phyloP scores from a whole-genome alignment of 2,329 filamentous ascomycete species.

The Zasmidium angulare region DNA sequence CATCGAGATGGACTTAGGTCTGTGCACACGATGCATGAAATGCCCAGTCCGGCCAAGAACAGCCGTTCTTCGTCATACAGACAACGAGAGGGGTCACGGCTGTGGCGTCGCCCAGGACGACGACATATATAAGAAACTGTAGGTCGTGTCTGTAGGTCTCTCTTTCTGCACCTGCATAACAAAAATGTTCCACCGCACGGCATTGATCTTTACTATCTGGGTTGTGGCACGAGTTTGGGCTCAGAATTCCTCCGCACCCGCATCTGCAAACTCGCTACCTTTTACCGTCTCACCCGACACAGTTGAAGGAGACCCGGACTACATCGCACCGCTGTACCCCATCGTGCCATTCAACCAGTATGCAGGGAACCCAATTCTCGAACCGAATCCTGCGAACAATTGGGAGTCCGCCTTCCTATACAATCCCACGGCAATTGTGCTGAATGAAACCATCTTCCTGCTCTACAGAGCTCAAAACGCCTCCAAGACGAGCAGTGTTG shows the following conservation, averaged over 20 bases:
- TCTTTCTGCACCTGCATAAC: background rate
- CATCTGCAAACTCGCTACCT: conserved; percentile 6
- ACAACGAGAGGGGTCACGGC: background rate
- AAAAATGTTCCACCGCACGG: background rate
- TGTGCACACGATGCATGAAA: background rate
- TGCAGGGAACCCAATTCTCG: conserved; percentile 25
- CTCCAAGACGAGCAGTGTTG: conserved; percentile 34
- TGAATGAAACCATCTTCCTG: conserved; percentile 35
- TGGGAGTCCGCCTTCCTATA: conserved; percentile 34
- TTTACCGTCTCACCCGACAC: conserved; percentile 17
- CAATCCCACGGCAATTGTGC: conserved; percentile 33
- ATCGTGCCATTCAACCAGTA: conserved; percentile 32
- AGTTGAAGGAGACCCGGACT: conserved; percentile 27
- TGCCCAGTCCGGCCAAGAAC: background rate
- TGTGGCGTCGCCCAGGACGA: background rate
- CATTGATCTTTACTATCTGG: background rate
- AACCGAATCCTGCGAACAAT: conserved; percentile 22
- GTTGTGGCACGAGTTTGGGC: background rate
- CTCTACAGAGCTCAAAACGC: conserved; percentile 40
- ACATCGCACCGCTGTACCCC: conserved; percentile 30
- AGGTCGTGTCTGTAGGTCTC: background rate
- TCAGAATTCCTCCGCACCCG: background rate
- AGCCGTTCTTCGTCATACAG: background rate
- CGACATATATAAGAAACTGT: background rate
- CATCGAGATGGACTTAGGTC: too few species aligned